These are phyloP conservation scores for Phytophthora syringae DNA, from an alignment of 352 stramenopile genomes.

Conservation along the genomic window DNA sequence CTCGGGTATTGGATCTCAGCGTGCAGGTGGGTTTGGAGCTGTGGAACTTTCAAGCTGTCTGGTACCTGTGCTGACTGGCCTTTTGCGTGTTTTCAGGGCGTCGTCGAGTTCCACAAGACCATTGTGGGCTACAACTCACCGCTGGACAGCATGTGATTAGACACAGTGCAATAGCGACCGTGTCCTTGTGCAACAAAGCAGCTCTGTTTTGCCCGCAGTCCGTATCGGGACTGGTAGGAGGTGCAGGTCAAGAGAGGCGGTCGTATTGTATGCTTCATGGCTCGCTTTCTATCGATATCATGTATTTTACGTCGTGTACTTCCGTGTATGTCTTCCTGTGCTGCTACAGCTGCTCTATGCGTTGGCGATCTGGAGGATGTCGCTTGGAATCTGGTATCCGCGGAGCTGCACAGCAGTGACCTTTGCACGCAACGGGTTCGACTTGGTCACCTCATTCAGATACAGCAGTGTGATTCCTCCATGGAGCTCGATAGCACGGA, in stretches of 20 bases:
- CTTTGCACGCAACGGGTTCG: constrained; percentile 79
- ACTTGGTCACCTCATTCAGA: constrained; percentile 79
- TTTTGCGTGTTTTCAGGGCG: constrained; percentile 47
- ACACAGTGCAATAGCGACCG: constrained; percentile 8
- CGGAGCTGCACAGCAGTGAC: constrained; percentile 74
- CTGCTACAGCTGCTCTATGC: constrained; percentile 36
- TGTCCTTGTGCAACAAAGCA: constrained; percentile 17
- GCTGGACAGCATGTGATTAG: constrained; percentile 33
- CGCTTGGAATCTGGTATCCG: constrained; percentile 62
- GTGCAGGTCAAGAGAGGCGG: constrained; percentile 3
- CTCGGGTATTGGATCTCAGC: constrained; percentile 72
- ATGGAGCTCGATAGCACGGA: constrained; percentile 69
- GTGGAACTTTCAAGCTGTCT: neutral
- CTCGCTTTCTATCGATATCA: constrained; percentile 33
- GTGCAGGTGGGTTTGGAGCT: constrained; percentile 55
- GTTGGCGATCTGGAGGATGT: constrained; percentile 64
- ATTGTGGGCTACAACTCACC: constrained; percentile 56
- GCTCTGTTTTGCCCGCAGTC: constrained; percentile 27
- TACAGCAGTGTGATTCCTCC: constrained; percentile 76
- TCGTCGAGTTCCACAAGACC: constrained; percentile 77
- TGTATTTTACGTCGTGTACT: constrained; percentile 42
- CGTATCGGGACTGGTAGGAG: constrained; percentile 11
- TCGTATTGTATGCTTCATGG: constrained; percentile 8
- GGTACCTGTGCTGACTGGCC: constrained; percentile 8
- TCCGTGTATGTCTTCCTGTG: constrained; percentile 7